Evolutionary conservation across 2,329 filamentous ascomycete species (phyloP).

Genomic region (Fusarium transvaalense): DNA sequence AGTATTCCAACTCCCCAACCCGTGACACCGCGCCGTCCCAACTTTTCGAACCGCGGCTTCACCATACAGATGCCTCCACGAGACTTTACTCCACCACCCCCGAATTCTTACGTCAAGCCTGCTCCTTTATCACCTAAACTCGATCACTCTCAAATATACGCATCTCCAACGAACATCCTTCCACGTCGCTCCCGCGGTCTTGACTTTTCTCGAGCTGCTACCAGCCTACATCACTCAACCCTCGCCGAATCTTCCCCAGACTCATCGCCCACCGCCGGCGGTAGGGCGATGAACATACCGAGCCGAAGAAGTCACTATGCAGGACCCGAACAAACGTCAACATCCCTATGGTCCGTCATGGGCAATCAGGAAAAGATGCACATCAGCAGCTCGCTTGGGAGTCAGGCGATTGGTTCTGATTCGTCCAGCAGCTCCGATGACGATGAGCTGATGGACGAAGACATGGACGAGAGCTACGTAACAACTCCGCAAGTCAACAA

Average conservation of each 20-base stretch:
- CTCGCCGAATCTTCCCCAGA: slow-evolving; percentile 91
- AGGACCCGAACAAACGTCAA: slow-evolving; percentile 73
- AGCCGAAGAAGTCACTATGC: slow-evolving; percentile 64
- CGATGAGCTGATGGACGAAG: slow-evolving; percentile 77
- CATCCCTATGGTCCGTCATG: slow-evolving; percentile 78
- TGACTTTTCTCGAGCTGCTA: slow-evolving; percentile 93
- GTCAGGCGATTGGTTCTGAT: slow-evolving; percentile 79
- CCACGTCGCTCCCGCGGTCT: slow-evolving; percentile 90
- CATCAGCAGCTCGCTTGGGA: slow-evolving; percentile 83
- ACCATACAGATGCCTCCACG: slow-evolving; percentile 54
- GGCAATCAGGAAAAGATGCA: slow-evolving; percentile 76
- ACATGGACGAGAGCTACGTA: slow-evolving; percentile 83
- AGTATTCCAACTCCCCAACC: slow-evolving; percentile 64
- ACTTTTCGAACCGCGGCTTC: slow-evolving; percentile 72
- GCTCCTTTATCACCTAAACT: slow-evolving; percentile 85
- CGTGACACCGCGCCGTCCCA: slow-evolving; percentile 79
- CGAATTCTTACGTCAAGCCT: slow-evolving; percentile 62
- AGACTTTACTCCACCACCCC: slow-evolving; percentile 54
- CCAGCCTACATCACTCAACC: slow-evolving; percentile 94
- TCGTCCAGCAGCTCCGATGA: slow-evolving; percentile 80
- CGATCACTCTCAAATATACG: slow-evolving; percentile 86
- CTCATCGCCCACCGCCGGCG: slow-evolving; percentile 86
- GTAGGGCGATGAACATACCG: slow-evolving; percentile 73
- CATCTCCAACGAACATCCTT: slow-evolving; percentile 87
- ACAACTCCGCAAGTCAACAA: slow-evolving; percentile 84